These are phyloP conservation scores for Entrophospora sp. DNA, from an alignment of 192 early-diverging fungal genomes.

Conservation along the genomic window DNA sequence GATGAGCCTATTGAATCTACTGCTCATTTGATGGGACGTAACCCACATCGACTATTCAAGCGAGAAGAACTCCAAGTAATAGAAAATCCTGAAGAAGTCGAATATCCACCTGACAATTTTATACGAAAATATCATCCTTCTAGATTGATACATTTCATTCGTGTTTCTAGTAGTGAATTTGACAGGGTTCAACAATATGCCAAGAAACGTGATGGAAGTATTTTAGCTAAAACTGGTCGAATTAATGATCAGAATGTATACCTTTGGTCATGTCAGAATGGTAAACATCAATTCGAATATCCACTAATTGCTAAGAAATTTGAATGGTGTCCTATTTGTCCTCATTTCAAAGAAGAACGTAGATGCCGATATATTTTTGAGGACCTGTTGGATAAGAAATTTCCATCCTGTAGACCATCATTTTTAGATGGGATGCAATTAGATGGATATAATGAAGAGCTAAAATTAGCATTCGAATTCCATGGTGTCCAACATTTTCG, in stretches of 20 bases:
- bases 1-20: slow-evolving; percentile 11
- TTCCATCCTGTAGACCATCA: too few species aligned
- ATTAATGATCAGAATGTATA: too few species aligned
- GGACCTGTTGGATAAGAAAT: background rate
- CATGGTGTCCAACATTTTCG: background rate
- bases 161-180: background rate
- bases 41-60: slow-evolving; percentile 1
- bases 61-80: slow-evolving; percentile 9
- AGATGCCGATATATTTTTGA: slow-evolving; percentile 7
- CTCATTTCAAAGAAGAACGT: too few species aligned
- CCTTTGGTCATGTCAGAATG: too few species aligned
- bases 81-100: slow-evolving; percentile 7
- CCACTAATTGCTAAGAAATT: background rate
- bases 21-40: slow-evolving; percentile 5
- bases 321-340: too few species aligned
- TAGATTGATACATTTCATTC: slow-evolving; percentile 8
- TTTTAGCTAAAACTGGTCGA: too few species aligned
- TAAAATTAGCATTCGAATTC: too few species aligned
- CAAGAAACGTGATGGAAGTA: background rate
- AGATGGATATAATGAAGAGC: too few species aligned
- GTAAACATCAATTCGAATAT: too few species aligned
- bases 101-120: slow-evolving; percentile 14
- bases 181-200: background rate
- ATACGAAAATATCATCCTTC: slow-evolving; percentile 6
- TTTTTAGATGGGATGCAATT: too few species aligned